Conservation (phyloP, 805 yeast genomes). For the Barnettozyma siamensis region DNA sequence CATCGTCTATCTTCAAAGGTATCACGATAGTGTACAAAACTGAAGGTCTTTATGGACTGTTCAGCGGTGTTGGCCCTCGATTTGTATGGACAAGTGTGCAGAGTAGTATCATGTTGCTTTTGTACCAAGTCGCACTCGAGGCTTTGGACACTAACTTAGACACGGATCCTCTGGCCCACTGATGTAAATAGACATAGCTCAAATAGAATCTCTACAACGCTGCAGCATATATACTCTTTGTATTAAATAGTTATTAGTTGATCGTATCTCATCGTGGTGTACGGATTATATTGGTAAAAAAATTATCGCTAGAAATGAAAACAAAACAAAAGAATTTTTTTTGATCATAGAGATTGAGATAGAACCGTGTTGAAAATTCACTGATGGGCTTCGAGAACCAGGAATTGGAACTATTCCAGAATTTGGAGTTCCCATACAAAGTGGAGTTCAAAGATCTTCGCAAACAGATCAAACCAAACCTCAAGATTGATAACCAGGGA, state of each 20-base stretch:
- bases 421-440: conserved; percentile 20
- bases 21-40: conserved; percentile 50
- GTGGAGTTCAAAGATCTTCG: conserved; percentile 16
- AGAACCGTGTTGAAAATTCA: too few species aligned
- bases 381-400: conserved; percentile 1
- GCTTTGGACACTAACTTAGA: conserved; percentile 23
- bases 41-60: conserved; percentile 77
- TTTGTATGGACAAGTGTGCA: conserved; percentile 95
- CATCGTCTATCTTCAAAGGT: conserved; percentile 46
- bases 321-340: conserved; percentile 2
- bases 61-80: conserved; percentile 95
- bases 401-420: conserved; percentile 10
- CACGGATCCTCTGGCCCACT: conserved; percentile 1
- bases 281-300: neutral
- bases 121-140: conserved; percentile 75
- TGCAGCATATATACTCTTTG: too few species aligned
- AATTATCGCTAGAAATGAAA: too few species aligned
- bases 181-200: neutral
- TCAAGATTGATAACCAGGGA: conserved; percentile 14
- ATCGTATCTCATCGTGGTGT: conserved; percentile 1
- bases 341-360: too few species aligned
- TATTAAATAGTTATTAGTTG: too few species aligned
- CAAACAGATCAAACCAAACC: conserved; percentile 16
- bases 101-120: conserved; percentile 85
- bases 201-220: too few species aligned